Evolutionary conservation across 192 early-diverging fungal species (phyloP).

Genomic region (Rhizophagus clarus): DNA sequence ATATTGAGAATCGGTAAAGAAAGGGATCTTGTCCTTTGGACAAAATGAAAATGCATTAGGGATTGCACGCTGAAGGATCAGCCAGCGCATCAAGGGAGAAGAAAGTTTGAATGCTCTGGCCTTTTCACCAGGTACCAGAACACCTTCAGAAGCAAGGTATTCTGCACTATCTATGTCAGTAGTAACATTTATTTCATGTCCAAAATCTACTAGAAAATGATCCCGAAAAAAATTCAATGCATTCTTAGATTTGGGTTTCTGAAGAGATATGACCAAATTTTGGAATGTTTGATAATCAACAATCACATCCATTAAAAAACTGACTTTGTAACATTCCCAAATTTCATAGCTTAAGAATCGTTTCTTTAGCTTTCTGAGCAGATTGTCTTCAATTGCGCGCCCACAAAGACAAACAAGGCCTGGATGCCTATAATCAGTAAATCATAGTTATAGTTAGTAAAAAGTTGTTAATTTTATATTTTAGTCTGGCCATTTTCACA

Average conservation of each 20-base stretch:
- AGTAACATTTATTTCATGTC: not conserved
- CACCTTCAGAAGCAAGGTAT: constrained; percentile 31
- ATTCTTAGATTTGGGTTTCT: too few relatives aligned
- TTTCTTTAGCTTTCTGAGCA: not conserved
- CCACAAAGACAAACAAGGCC: constrained; percentile 13
- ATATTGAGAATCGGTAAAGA: not conserved
- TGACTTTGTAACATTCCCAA: too few relatives aligned
- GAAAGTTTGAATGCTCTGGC: constrained; percentile 30
- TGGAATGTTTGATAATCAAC: too few relatives aligned
- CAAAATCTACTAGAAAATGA: constrained; percentile 12
- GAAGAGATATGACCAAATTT: too few relatives aligned
- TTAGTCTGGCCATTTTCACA: not conserved
- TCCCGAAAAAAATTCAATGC: too few relatives aligned
- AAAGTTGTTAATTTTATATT: too few relatives aligned
- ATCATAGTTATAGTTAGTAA: too few relatives aligned
- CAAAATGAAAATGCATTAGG: constrained; percentile 9
- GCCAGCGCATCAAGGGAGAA: constrained; percentile 29
- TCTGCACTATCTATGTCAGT: not conserved
- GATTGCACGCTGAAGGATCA: constrained; percentile 31
- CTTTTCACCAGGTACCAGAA: constrained; percentile 13
- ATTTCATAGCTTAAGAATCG: too few relatives aligned
- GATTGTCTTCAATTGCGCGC: constrained; percentile 1
- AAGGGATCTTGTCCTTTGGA: constrained; percentile 21
- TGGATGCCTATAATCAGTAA: too few relatives aligned
- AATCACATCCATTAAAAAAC: too few relatives aligned